Evolutionary conservation across 495 filamentous ascomycete genomes (phyloP), one percentile per base, ranked within the genome.

Genomic region (Sabuloglossum arenarium): DNA sequence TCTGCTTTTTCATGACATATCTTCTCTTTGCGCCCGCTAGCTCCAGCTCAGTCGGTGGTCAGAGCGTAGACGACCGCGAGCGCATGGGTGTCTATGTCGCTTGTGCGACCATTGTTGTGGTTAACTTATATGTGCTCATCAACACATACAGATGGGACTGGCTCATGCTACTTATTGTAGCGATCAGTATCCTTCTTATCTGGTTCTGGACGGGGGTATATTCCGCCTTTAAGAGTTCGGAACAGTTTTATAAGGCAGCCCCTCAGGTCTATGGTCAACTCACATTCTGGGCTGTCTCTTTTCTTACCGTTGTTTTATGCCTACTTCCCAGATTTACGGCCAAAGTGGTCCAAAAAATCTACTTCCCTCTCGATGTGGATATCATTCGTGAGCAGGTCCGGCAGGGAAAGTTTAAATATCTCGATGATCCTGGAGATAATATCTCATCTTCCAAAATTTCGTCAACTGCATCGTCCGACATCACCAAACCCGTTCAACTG

Each of bases 131-230:
- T 71, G 83, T 99, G 61, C 71, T 97, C 59, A 76, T 99, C 70
- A 99, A 99, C 67, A 89, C 85, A 5, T 97, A 91, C 67, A 75
- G 88, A 57, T 97, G 93, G 93, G 93, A 99, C 67, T 97, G 90
- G 90, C 72, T 97, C 62, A 86, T 89, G 60, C 62, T 85, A 12
- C 71, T 95, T 63, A 81, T 94, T 61, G 81, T 88, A 29, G 65
- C 64, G 49, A 75, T 96, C 64, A 94, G 88, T 68, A 82, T 82
- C 58, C 65, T 96, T 27, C 74, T 96, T 63, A 81, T 97, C 62
- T 99, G 84, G 76, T 83, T 94, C 70, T 99, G 91, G 93, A 96
- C 93, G 24, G 89, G 86, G 42, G 77, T 95, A 45, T 99, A 89
- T 68, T 88, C 88, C 0, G 72, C 84, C 6, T 77, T 81, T 60